Base-by-base conservation (phyloP, 2,329 filamentous ascomycete species). In the Neodidymelliopsis sp. region DNA sequence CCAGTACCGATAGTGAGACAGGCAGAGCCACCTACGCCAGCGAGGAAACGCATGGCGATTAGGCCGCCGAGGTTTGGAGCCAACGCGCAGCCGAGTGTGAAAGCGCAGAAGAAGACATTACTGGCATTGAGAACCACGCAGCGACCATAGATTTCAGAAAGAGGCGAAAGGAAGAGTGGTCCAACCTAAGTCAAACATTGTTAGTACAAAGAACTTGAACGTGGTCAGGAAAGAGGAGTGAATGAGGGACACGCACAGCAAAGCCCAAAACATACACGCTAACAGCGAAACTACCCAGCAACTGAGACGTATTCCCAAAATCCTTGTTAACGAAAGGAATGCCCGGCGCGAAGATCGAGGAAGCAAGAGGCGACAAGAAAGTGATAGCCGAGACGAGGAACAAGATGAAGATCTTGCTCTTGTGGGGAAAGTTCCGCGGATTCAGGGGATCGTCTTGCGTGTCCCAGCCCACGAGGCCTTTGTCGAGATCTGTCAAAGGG, bases 51-150 rank as follows among this genome's bases (percentile, higher is more conserved):
- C 63, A 73, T 72, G 12, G 56, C 56, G 13, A 75, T 69, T 15
- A 74, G 66, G 8, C 63, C 65, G 16, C 49, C 48, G 2, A 74
- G 60, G 20, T 64, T 72, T 2, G 68, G 69, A 0, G 69, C 62
- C 4, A 74, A 57, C 3, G 70, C 72, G 31, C 70, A 80, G 2
- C 74, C 69, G 2, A 81, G 57, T 36, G 79, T 79, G 72, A 79
- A 81, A 15, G 73, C 56, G 4, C 82, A 69, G 60, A 82, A 82
- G 74, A 77, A 76, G 4, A 81, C 38, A 54, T 80, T 83, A 19
- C 64, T 56, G 23, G 51, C 27, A 45, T 72, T 65, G 22, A 71
- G 55, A 6, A 72, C 51, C 11, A 70, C 57, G 22, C 59, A 58
- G 13, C 70, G 63, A 7, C 70, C 70, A 42, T 70, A 71, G 10